Evolutionary conservation across 176 grass and related monocot species (phyloP).

Genomic region (Oryza meyeriana): DNA sequence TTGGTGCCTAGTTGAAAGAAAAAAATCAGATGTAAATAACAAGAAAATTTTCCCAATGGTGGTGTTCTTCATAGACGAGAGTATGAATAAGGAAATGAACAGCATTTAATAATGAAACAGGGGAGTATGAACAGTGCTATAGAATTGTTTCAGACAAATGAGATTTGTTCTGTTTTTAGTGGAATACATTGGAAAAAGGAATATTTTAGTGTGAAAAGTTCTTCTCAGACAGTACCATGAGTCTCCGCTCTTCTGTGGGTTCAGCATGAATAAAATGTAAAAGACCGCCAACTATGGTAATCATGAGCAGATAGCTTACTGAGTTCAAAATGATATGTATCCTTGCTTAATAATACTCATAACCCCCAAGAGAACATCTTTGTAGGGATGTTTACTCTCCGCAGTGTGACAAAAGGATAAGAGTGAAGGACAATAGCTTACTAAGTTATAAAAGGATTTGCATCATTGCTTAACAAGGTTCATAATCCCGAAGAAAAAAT

Average conservation of each 20-base stretch:
- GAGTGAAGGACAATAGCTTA: neutral
- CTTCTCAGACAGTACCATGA: neutral
- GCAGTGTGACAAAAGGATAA: neutral
- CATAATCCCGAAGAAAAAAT: neutral
- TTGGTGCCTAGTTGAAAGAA: conserved; percentile 17
- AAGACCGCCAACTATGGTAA: neutral
- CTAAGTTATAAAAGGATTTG: neutral
- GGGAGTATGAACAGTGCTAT: neutral
- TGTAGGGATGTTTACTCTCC: neutral
- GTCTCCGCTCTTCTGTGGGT: neutral
- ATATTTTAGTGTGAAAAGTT: neutral
- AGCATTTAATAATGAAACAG: conserved; percentile 6
- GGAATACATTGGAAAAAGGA: neutral
- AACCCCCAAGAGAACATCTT: neutral
- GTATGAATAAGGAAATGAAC: neutral
- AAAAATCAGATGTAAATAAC: neutral
- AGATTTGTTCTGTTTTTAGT: neutral
- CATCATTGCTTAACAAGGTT: neutral
- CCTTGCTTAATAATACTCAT: neutral
- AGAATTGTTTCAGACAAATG: conserved; percentile 18
- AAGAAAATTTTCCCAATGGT: neutral
- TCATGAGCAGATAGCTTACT: neutral
- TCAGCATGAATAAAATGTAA: conserved; percentile 3
- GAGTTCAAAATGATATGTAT: neutral
- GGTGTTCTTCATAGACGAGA: neutral